Evolutionary conservation across 768 basidiomycete genomes (phyloP).

Genomic region (Russula sp.): DNA sequence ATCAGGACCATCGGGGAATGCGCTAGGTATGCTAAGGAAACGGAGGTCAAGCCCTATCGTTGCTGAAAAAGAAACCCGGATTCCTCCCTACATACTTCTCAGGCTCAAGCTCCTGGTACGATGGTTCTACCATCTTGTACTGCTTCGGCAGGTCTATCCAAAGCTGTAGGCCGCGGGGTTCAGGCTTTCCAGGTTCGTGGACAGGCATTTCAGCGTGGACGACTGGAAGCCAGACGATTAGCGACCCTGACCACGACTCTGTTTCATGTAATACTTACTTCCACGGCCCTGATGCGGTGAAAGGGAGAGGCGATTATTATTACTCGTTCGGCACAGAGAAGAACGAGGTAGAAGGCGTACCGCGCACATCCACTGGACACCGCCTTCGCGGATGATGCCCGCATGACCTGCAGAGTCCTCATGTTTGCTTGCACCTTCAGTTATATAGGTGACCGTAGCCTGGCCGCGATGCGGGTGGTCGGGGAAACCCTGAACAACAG

Average conservation of each 20-base stretch:
- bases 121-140: constrained; percentile 79
- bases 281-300: constrained; percentile 42
- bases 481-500: constrained; percentile 60
- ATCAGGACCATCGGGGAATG: constrained; percentile 61
- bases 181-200: constrained; percentile 53
- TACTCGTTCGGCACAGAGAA: not conserved
- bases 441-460: constrained; percentile 83
- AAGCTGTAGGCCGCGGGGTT: constrained; percentile 80
- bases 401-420: constrained; percentile 90
- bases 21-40: constrained; percentile 52
- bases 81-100: constrained; percentile 43
- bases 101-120: constrained; percentile 76
- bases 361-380: constrained; percentile 94
- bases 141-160: constrained; percentile 80
- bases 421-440: constrained; percentile 74
- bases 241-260: not conserved
- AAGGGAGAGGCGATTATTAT: constrained; percentile 5
- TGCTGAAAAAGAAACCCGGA: no score
- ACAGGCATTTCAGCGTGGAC: constrained; percentile 89
- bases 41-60: not conserved
- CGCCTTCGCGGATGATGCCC: constrained; percentile 69
- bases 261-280: constrained; percentile 31
- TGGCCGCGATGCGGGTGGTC: constrained; percentile 94
- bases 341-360: constrained; percentile 33
- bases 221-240: constrained; percentile 27